phyloP scores from a whole-genome alignment of 331 rosid species.

The Rhamnella rubrinervis region DNA sequence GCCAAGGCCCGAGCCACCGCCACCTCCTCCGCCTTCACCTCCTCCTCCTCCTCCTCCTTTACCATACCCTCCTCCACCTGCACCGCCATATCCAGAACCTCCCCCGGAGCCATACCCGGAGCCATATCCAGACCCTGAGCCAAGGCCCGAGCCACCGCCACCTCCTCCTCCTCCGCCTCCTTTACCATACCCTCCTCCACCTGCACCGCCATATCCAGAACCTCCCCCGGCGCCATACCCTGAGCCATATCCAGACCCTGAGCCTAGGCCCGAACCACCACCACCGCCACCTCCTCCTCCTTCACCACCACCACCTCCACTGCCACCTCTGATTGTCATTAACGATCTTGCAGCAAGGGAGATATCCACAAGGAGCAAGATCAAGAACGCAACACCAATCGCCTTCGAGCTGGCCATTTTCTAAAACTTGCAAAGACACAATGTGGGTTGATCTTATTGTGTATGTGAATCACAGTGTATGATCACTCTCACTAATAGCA shows the following conservation, averaged over 20 bases:
- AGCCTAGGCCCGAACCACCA: constrained; percentile 30
- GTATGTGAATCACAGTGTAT: not conserved
- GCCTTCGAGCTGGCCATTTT: constrained; percentile 56
- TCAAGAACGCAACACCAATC: constrained; percentile 52
- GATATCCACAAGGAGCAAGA: constrained; percentile 58
- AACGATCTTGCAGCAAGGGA: constrained; percentile 60
- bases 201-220: constrained; percentile 50
- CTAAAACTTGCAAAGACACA: not conserved
- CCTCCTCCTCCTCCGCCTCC: constrained; percentile 50
- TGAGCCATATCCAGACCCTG: constrained; percentile 56
- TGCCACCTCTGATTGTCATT: constrained; percentile 19
- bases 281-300: constrained; percentile 46
- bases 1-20: constrained; percentile 37
- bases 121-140: constrained; percentile 43
- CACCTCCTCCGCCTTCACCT: constrained; percentile 28
- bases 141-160: constrained; percentile 32
- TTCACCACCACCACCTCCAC: constrained; percentile 22
- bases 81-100: constrained; percentile 58
- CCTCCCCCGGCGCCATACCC: constrained; percentile 73
- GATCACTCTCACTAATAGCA: not conserved
- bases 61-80: constrained; percentile 37
- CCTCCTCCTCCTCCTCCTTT: constrained; percentile 43
- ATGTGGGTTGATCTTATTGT: constrained; percentile 5
- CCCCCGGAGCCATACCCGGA: constrained; percentile 37
- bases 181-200: constrained; percentile 37